These are phyloP conservation scores for Boletus sp. DNA, from an alignment of 1,284 basidiomycete species.

Conservation along the genomic window DNA sequence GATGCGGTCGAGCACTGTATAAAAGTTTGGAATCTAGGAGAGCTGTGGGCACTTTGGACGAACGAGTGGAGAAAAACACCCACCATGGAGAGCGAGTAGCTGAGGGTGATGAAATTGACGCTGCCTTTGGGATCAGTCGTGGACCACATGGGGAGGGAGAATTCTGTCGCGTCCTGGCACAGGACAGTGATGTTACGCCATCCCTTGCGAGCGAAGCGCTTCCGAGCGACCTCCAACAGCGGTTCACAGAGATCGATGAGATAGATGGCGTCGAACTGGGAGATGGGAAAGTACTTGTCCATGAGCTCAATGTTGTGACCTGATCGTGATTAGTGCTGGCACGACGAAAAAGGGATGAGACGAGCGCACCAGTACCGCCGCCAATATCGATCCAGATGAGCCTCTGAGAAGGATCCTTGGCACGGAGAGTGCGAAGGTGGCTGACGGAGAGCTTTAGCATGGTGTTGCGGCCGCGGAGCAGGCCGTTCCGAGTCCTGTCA, in stretches of 20 bases:
- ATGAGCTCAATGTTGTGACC: constrained; percentile 83
- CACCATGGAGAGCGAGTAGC: constrained; percentile 74
- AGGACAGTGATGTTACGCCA: constrained; percentile 76
- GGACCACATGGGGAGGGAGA: constrained; percentile 62
- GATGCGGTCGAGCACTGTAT: constrained; percentile 66
- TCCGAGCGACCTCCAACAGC: constrained; percentile 66
- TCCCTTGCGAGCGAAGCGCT: constrained; percentile 63
- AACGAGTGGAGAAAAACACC: constrained; percentile 11
- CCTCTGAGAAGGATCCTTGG: constrained; percentile 40
- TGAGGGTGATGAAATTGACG: constrained; percentile 62
- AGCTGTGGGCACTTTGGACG: neutral
- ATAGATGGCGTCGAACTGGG: constrained; percentile 68
- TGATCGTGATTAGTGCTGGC: constrained; percentile 16
- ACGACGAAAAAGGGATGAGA: neutral
- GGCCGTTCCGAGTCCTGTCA: constrained; percentile 55
- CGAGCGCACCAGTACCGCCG: constrained; percentile 62
- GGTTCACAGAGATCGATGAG: constrained; percentile 76
- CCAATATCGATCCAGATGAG: constrained; percentile 83
- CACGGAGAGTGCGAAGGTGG: constrained; percentile 54
- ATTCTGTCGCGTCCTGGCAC: constrained; percentile 72
- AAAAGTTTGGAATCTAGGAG: constrained; percentile 65
- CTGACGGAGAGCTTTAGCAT: constrained; percentile 69
- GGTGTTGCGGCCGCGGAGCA: constrained; percentile 67
- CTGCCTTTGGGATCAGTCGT: constrained; percentile 50
- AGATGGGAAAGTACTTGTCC: constrained; percentile 66